Evolutionary conservation across 345 rosid species (phyloP).

Genomic region (Jatropha curcas): DNA sequence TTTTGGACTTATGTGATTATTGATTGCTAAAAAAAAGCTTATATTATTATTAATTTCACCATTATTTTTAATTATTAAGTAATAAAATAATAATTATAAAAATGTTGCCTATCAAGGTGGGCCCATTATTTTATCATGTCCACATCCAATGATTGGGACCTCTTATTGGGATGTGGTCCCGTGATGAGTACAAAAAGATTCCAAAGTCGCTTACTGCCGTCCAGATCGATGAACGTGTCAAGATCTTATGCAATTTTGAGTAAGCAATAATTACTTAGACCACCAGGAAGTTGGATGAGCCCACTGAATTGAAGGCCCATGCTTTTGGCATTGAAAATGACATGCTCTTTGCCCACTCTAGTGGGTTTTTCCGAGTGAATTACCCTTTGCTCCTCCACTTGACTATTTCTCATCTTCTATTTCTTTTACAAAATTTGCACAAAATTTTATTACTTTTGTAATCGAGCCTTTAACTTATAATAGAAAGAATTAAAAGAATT

Average conservation of each 20-base stretch:
- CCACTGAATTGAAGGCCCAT: constrained; percentile 7
- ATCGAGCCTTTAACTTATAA: no score
- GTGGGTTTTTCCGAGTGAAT: no score
- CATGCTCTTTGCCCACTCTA: neutral
- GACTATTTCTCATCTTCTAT: no score
- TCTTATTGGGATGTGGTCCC: constrained; percentile 24
- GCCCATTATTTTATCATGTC: constrained; percentile 8
- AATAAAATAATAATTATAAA: neutral
- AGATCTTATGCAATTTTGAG: neutral
- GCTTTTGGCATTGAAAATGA: neutral
- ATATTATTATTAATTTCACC: neutral
- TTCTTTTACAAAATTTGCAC: no score
- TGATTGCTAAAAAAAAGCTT: constrained; percentile 7
- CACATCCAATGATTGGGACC: constrained; percentile 42
- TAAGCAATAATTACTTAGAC: neutral
- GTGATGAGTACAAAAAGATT: constrained; percentile 24
- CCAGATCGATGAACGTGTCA: neutral
- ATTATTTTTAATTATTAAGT: neutral
- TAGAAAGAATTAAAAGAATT: no score
- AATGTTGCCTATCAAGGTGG: constrained; percentile 14
- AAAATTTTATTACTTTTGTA: no score
- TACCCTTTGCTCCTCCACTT: neutral
- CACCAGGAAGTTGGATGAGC: neutral
- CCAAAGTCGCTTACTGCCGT: constrained; percentile 19
- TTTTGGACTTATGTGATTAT: constrained; percentile 32